These are phyloP conservation scores for Fistulinella prunicolor DNA, from an alignment of 768 basidiomycete species.

Conservation along the genomic window DNA sequence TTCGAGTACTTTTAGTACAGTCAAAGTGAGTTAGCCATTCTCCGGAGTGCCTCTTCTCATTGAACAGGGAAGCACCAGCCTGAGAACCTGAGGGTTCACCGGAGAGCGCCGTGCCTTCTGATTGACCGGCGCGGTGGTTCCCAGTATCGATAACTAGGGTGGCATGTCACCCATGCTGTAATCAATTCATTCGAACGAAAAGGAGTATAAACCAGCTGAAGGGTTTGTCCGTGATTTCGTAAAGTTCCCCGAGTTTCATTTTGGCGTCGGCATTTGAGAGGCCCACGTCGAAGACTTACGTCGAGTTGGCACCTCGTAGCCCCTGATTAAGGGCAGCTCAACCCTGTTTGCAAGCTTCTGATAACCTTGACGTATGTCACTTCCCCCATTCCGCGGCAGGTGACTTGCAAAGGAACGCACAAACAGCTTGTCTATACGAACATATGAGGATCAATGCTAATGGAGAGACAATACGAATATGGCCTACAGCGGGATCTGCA, in stretches of 20 bases:
- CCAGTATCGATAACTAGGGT: constrained; percentile 58
- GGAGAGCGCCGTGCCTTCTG: constrained; percentile 12
- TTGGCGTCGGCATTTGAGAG: constrained; percentile 78
- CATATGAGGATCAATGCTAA: not conserved
- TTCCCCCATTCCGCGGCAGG: constrained; percentile 77
- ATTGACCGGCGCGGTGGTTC: constrained; percentile 41
- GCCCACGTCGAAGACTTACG: constrained; percentile 67
- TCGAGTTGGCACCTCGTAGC: constrained; percentile 18
- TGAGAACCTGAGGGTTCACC: constrained; percentile 16
- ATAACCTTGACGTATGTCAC: constrained; percentile 72
- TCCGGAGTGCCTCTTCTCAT: constrained; percentile 43
- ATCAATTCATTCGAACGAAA: not conserved
- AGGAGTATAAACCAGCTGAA: constrained; percentile 53
- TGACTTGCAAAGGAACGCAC: constrained; percentile 72
- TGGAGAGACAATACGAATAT: not conserved
- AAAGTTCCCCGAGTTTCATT: constrained; percentile 86
- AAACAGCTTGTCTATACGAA: constrained; percentile 63
- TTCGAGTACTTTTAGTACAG: constrained; percentile 63
- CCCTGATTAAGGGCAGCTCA: constrained; percentile 10
- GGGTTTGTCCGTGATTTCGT: constrained; percentile 81
- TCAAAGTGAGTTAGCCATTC: constrained; percentile 47
- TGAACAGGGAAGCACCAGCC: constrained; percentile 55
- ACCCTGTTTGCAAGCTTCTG: constrained; percentile 84
- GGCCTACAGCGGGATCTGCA: constrained; percentile 64
- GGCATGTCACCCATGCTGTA: constrained; percentile 63